Evolutionary conservation across 331 rosid species (phyloP).

Genomic region (Quercus phellos): DNA sequence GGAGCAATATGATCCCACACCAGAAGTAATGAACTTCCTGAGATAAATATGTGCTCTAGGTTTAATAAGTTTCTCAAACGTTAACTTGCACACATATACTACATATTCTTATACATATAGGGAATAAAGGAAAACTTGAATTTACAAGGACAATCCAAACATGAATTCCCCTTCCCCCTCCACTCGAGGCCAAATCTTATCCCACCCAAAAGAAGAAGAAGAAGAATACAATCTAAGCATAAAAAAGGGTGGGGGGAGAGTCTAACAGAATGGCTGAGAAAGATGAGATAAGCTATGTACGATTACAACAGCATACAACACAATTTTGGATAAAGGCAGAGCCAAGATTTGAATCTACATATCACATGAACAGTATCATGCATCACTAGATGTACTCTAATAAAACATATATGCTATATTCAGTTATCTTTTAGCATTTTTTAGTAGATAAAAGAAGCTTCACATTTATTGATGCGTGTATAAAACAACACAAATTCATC

Average conservation of each 20-base stretch:
- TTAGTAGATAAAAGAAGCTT: background rate
- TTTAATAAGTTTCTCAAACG: background rate
- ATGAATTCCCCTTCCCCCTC: background rate
- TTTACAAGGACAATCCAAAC: background rate
- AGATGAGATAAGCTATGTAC: no score
- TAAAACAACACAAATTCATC: background rate
- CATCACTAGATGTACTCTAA: no score
- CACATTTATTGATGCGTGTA: background rate
- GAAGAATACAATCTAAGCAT: background rate
- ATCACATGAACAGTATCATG: no score
- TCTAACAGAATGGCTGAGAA: no score
- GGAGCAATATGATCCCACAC: background rate
- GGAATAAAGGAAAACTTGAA: background rate
- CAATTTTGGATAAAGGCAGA: no score
- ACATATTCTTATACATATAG: background rate
- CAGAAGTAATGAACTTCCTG: background rate
- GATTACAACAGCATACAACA: no score
- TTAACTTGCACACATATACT: background rate
- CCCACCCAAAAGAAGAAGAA: no score
- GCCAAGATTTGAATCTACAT: no score
- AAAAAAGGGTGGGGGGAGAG: no score
- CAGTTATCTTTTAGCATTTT: no score
- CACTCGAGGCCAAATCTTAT: no score
- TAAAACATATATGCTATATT: no score
- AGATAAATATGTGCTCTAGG: background rate